Evolutionary conservation across 768 basidiomycete species (phyloP).

Genomic region (Kwoniella mangroviensis): DNA sequence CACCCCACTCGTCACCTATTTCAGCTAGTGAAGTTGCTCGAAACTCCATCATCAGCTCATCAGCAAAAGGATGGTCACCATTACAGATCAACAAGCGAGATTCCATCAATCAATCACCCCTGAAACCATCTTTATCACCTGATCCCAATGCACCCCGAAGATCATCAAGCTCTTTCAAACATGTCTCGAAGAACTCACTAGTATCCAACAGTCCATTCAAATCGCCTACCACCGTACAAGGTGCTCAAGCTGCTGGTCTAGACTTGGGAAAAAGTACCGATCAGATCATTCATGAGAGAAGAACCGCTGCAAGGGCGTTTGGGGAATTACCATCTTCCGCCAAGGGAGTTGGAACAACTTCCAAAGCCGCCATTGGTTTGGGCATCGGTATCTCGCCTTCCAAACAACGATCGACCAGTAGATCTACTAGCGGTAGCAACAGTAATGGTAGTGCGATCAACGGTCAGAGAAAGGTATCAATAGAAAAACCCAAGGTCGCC

Average conservation of each 20-base stretch:
- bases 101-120: constrained; percentile 35
- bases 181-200: constrained; percentile 56
- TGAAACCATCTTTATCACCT: constrained; percentile 41
- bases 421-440: constrained; percentile 28
- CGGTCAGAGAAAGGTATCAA: constrained; percentile 46
- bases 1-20: constrained; percentile 25
- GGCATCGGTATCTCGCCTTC: constrained; percentile 41
- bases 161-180: constrained; percentile 58
- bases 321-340: constrained; percentile 41
- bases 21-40: constrained; percentile 34
- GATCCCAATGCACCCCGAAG: constrained; percentile 43
- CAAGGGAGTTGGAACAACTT: constrained; percentile 37
- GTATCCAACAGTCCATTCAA: constrained; percentile 59
- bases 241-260: constrained; percentile 41
- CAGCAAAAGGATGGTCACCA: constrained; percentile 58
- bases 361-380: constrained; percentile 47
- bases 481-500: constrained; percentile 32
- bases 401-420: constrained; percentile 32
- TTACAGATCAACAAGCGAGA: constrained; percentile 56
- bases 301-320: constrained; percentile 10
- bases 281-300: constrained; percentile 46
- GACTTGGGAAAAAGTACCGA: constrained; percentile 17
- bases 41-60: constrained; percentile 54
- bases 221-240: constrained; percentile 39
- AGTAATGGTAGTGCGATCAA: constrained; percentile 27